Conservation (phyloP, 2,329 filamentous ascomycete genomes). For the Knufia fluminis region DNA sequence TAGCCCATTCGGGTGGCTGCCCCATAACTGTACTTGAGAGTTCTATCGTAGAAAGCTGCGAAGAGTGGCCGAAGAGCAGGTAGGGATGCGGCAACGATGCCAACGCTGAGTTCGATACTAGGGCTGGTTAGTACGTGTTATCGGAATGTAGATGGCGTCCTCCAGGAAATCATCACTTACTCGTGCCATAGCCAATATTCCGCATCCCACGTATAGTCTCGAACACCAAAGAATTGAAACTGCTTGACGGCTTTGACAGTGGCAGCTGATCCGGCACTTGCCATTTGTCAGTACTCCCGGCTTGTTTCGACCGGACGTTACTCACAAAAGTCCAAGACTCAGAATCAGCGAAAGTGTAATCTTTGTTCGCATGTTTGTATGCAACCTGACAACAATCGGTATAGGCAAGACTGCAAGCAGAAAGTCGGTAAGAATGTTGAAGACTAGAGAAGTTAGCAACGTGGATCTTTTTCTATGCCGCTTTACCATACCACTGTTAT, state of each 20-base stretch:
- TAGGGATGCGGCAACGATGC: conserved; percentile 34
- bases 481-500: conserved; percentile 33
- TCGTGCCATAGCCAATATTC: not conserved
- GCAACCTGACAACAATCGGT: conserved; percentile 35
- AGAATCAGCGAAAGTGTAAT: conserved; percentile 35
- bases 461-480: not conserved
- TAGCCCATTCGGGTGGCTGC: not conserved
- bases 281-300: not conserved
- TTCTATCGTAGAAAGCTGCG: conserved; percentile 15
- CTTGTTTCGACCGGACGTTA: conserved; percentile 11
- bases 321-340: conserved; percentile 35
- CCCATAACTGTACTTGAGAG: not conserved
- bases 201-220: conserved; percentile 27
- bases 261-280: conserved; percentile 33
- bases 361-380: conserved; percentile 32
- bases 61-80: conserved; percentile 34
- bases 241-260: conserved; percentile 34
- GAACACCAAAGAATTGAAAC: conserved; percentile 26
- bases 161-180: not conserved
- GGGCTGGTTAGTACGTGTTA: conserved; percentile 16
- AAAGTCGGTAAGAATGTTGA: conserved; percentile 39
- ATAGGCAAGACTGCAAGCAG: conserved; percentile 37
- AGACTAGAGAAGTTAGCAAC: not conserved
- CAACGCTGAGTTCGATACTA: conserved; percentile 35
- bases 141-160: not conserved